Base-by-base conservation (phyloP, 805 yeast genomes). In the Wickerhamomyces canadensis region DNA sequence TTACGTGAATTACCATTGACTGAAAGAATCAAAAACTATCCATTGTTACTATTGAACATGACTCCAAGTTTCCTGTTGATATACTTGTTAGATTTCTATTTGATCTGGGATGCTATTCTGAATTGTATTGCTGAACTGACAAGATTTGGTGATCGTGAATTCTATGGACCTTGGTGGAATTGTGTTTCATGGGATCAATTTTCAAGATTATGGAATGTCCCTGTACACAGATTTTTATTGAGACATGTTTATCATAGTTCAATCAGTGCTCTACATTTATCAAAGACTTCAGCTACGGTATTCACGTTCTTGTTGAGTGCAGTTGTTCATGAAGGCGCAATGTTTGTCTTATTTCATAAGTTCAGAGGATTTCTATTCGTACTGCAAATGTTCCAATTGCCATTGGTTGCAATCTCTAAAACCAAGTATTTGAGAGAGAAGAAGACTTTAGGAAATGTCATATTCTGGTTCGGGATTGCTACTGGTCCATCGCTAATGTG, bases 81-180 rank as follows among this genome's bases (percentile, higher is more conserved):
- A 58, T 91, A 88, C 57, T 51, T 93, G 36, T 63, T 93, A 40
- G 80, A 76, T 0, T 93, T 89, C 62, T 89, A 84, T 57, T 65
- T 93, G 43, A 93, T 94, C 44, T 94, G 98, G 98, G 98, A 93
- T 52, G 81, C 91, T 6, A 91, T 91, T 35, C 66, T 89, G 49
- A 91, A 89, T 54, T 82, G 84, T 18, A 74, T 94, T 49, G 98
- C 96, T 0, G 98, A 93, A 57, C 65, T 91, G 27, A 80, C 95
- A 13, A 55, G 71, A 36, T 94, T 80, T 62, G 96, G 86, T 5
- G 97, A 93, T 57, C 75, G 98, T 35, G 84, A 84, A 47, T 93
- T 93, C 60, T 93, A 94, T 55, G 91, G 95, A 4, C 84, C 87
- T 31, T 94, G 98, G 98, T 93, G 99, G 98, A 86, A 89, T 50